phyloP scores from a whole-genome alignment of 371 early-diverging fungal genomes.

The Entomophthora muscae region DNA sequence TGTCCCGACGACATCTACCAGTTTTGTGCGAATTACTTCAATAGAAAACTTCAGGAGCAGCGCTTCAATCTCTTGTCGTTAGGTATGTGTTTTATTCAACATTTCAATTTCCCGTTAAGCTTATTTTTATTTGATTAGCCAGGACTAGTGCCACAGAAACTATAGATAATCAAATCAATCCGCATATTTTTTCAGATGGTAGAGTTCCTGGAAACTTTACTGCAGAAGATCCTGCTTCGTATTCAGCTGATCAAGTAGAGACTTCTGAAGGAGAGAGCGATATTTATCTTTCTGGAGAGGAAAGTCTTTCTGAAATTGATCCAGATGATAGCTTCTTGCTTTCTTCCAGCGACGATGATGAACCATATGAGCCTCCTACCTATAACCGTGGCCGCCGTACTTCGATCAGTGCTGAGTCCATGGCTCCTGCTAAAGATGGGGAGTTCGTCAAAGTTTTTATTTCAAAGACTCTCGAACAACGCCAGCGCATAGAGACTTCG shows the following conservation, averaged over 20 bases:
- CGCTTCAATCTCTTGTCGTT: constrained; percentile 25
- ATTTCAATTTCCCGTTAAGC: not conserved
- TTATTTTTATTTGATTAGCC: not conserved
- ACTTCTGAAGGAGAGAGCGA: constrained; percentile 1
- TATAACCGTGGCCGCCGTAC: constrained; percentile 72
- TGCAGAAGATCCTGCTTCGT: too few relatives aligned
- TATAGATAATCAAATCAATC: too few relatives aligned
- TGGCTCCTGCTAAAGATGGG: constrained; percentile 69
- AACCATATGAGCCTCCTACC: constrained; percentile 25
- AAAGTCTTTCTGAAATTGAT: constrained; percentile 1
- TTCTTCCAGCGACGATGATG: constrained; percentile 35
- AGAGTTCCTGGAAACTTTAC: too few relatives aligned
- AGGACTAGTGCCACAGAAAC: too few relatives aligned
- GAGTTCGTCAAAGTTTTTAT: constrained; percentile 67
- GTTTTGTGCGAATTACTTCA: constrained; percentile 81
- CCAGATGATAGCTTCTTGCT: constrained; percentile 17
- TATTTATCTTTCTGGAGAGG: constrained; percentile 4
- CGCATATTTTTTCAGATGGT: too few relatives aligned
- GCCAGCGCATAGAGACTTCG: constrained; percentile 56
- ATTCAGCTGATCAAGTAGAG: not conserved
- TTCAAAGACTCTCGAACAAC: constrained; percentile 71
- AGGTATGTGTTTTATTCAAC: constrained; percentile 14
- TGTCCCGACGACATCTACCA: constrained; percentile 71
- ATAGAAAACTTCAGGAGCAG: constrained; percentile 52
- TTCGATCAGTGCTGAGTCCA: constrained; percentile 91